Evolutionary conservation across 768 basidiomycete genomes (phyloP).

Genomic region (Pilatotrama ljubarskyi): DNA sequence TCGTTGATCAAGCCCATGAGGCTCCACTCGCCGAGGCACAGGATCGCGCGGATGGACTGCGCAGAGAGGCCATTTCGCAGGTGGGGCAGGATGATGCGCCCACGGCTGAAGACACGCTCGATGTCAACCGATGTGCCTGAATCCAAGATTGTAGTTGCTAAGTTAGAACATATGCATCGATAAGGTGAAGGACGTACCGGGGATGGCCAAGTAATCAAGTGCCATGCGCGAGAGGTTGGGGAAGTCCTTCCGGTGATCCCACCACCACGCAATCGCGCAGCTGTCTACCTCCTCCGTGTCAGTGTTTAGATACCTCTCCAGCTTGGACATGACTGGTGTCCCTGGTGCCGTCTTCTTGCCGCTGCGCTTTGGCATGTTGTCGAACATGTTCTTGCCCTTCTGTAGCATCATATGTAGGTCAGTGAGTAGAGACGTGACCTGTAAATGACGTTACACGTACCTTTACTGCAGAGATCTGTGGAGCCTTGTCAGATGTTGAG

Average conservation of each 20-base stretch:
- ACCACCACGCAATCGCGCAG: constrained; percentile 36
- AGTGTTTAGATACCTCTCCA: constrained; percentile 32
- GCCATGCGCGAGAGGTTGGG: constrained; percentile 37
- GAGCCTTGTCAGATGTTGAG: too few relatives aligned
- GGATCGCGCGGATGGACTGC: neutral
- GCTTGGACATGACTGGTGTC: too few relatives aligned
- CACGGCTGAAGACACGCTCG: constrained; percentile 32
- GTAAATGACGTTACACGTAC: too few relatives aligned
- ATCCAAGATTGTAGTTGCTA: too few relatives aligned
- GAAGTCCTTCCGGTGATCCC: constrained; percentile 21
- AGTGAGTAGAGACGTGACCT: too few relatives aligned
- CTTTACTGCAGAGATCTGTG: too few relatives aligned
- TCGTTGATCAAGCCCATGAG: too few relatives aligned
- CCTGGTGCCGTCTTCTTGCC: constrained; percentile 24
- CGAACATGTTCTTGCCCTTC: too few relatives aligned
- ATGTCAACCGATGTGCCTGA: constrained; percentile 34
- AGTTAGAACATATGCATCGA: neutral
- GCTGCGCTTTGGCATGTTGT: neutral
- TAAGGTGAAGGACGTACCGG: neutral
- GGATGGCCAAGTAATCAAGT: constrained; percentile 30
- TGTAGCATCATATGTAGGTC: too few relatives aligned
- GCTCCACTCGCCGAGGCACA: neutral
- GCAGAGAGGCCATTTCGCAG: neutral
- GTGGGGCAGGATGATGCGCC: constrained; percentile 31
- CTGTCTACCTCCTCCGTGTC: constrained; percentile 27